phyloP scores from a whole-genome alignment of 2,329 filamentous ascomycete genomes.

The Colletotrichum gigasporum region DNA sequence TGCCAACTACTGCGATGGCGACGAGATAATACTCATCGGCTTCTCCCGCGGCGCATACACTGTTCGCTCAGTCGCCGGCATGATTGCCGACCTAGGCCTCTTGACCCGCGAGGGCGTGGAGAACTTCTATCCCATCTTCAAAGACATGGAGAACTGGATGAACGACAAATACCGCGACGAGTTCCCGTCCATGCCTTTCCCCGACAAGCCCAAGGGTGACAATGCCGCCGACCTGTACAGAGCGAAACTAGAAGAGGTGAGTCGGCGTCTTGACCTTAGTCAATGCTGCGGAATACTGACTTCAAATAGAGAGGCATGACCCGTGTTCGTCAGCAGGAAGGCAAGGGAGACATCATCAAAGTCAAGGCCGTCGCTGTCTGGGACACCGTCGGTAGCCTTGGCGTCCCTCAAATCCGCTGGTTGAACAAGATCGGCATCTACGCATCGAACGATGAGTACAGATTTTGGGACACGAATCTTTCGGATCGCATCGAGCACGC shows the following conservation, averaged over 20 bases:
- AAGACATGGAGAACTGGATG: slow-evolving; percentile 65
- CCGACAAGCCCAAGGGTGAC: slow-evolving; percentile 57
- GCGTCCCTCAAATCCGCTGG: slow-evolving; percentile 56
- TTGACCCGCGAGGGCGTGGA: slow-evolving; percentile 63
- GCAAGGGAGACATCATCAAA: slow-evolving; percentile 53
- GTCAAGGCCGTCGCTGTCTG: slow-evolving; percentile 56
- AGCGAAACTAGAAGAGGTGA: slow-evolving; percentile 52
- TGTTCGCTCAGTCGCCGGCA: slow-evolving; percentile 63
- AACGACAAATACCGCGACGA: slow-evolving; percentile 54
- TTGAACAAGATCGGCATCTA: slow-evolving; percentile 57
- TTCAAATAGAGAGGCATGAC: slow-evolving; percentile 41
- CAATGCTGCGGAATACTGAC: neutral
- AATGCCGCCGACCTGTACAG: slow-evolving; percentile 54
- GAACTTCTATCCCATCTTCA: slow-evolving; percentile 64
- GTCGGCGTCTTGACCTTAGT: neutral
- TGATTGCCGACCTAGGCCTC: slow-evolving; percentile 60
- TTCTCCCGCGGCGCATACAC: slow-evolving; percentile 70
- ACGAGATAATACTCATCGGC: slow-evolving; percentile 65
- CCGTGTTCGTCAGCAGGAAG: slow-evolving; percentile 49
- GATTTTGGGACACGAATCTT: slow-evolving; percentile 63
- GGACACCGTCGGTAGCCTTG: slow-evolving; percentile 54
- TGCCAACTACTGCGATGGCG: slow-evolving; percentile 67
- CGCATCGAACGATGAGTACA: slow-evolving; percentile 56
- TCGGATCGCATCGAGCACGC: slow-evolving; percentile 64
- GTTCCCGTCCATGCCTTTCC: slow-evolving; percentile 57